phyloP scores from a whole-genome alignment of 768 basidiomycete genomes.

The Naganishia kalamii region DNA sequence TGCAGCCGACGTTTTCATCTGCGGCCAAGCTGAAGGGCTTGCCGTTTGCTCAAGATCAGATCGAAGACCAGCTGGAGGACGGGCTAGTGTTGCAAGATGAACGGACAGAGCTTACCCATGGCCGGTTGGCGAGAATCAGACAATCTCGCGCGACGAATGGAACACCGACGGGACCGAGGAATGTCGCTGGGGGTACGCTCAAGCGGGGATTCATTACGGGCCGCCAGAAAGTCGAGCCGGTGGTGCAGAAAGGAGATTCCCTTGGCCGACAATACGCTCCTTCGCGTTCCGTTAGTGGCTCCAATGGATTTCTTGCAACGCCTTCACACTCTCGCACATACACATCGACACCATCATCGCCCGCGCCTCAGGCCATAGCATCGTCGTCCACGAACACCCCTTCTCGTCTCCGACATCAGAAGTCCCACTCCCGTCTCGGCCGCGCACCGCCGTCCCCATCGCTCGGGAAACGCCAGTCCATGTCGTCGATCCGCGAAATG shows the following conservation, averaged over 20 bases:
- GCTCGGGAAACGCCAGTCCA: conserved; percentile 35
- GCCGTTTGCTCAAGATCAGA: neutral
- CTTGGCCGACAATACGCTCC: neutral
- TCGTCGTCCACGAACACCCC: conserved; percentile 24
- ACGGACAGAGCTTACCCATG: conserved; percentile 32
- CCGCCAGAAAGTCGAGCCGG: neutral
- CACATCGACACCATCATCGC: neutral
- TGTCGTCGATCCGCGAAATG: conserved; percentile 36
- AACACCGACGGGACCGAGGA: conserved; percentile 7
- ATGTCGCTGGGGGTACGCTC: conserved; percentile 1
- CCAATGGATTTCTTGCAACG: neutral
- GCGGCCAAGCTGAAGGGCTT: conserved; percentile 8
- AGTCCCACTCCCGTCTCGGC: conserved; percentile 36
- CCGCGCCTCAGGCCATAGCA: neutral
- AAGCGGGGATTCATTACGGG: conserved; percentile 10
- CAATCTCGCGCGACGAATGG: conserved; percentile 8
- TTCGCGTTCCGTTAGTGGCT: neutral
- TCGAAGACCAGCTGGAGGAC: conserved; percentile 43
- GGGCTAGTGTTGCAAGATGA: conserved; percentile 40
- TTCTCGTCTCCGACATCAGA: conserved; percentile 39
- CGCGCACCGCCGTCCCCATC: conserved; percentile 29
- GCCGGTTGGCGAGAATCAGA: conserved; percentile 23
- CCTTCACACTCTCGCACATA: neutral
- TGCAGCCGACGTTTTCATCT: conserved; percentile 15
- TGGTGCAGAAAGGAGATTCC: neutral